Base-by-base conservation (phyloP, 1,139 yeast species). In the Kodamaea arcana region DNA sequence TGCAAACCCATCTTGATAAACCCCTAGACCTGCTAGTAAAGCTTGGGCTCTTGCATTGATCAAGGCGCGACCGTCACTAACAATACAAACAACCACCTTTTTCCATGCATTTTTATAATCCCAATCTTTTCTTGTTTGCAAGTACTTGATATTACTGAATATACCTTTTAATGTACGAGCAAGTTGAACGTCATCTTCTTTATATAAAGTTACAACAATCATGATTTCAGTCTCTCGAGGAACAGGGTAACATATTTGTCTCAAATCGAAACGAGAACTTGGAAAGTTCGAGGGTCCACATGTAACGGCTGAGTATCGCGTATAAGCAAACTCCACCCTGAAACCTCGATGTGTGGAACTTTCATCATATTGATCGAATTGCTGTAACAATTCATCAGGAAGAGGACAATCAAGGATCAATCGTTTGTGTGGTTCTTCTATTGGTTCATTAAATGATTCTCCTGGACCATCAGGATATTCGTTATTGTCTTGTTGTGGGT, bases 371-470 rank as follows among this genome's bases (percentile, higher is more conserved):
- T 67, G 73, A 13, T 71, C 73, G 40, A 65, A 69, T 38, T 69
- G 69, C 13, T 65, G 48, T 37, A 69, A 56, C 35, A 69, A 56
- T 43, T 68, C 74, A 15, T 70, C 62, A 3, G 75, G 75, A 14
- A 69, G 72, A 4, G 75, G 75, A 55, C 75, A 69, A 48, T 69
- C 75, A 42, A 69, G 57, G 6, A 69, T 74, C 56, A 69, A 69
- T 48, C 69, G 72, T 24, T 75, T 75, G 41, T 68, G 66, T 39
- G 63, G 56, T 24, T 72, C 73, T 3, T 62, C 45, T 6, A 71
- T 72, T 15, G 62, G 49, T 10, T 69, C 66, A 26, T 60, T 58
- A 24, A 58, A 62, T 14, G 69, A 66, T 42, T 7, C 22, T 18
- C 9, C 9, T 18, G 22, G 9, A 7, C 22, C 22, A 18, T 9